phyloP scores from a whole-genome alignment of 2,329 filamentous ascomycete species.

The Hypoxylon sp. region DNA sequence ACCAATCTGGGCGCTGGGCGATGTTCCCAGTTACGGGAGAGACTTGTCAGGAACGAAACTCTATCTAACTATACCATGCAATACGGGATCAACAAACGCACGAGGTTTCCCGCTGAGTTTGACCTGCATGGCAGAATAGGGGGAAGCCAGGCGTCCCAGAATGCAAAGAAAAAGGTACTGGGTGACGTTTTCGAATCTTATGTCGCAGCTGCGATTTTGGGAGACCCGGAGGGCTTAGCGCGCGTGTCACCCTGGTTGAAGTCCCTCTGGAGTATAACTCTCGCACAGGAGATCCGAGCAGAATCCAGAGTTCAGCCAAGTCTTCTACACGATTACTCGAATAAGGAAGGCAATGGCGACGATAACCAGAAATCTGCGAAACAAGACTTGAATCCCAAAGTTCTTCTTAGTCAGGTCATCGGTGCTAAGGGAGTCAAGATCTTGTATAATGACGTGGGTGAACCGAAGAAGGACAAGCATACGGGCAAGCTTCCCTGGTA shows the following conservation, averaged over 20 bases:
- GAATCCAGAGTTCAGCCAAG: conserved; percentile 50
- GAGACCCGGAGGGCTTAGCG: conserved; percentile 74
- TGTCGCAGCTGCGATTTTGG: conserved; percentile 81
- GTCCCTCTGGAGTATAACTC: conserved; percentile 77
- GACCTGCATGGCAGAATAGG: conserved; percentile 53
- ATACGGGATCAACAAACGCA: conserved; percentile 79
- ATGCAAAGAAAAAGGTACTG: conserved; percentile 77
- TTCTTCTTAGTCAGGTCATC: conserved; percentile 66
- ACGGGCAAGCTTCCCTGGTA: conserved; percentile 68
- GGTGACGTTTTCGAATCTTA: conserved; percentile 95
- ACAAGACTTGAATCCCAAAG: conserved; percentile 64
- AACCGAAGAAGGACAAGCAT: conserved; percentile 68
- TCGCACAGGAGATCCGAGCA: conserved; percentile 68
- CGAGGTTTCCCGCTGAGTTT: conserved; percentile 69
- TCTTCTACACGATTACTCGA: conserved; percentile 19
- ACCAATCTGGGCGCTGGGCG: conserved; percentile 75
- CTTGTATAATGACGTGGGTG: conserved; percentile 71
- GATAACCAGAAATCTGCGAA: conserved; percentile 23
- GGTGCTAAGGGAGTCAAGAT: conserved; percentile 71
- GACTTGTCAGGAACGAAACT: conserved; percentile 84
- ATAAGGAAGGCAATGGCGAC: conserved; percentile 25
- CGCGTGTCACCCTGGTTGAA: conserved; percentile 79
- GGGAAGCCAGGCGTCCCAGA: conserved; percentile 62
- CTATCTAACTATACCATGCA: conserved; percentile 76
- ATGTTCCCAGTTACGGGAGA: conserved; percentile 82